Conservation (phyloP, 371 early-diverging fungal genomes). For the Nosema bombycis region DNA sequence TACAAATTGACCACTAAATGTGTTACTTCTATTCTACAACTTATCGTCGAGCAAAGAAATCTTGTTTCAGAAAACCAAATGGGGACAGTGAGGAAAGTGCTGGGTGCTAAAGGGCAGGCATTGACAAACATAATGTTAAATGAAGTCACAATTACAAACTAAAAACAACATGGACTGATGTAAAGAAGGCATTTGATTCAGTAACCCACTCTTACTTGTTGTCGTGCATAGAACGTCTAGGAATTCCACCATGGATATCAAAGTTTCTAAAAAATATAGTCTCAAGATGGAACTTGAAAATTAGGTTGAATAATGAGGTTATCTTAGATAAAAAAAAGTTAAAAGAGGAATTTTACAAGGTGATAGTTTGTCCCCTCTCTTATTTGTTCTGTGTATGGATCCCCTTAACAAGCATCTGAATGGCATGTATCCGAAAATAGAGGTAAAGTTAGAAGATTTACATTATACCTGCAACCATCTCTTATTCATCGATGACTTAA, state of each 20-base stretch:
- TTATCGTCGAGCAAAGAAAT: not conserved
- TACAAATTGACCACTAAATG: not conserved
- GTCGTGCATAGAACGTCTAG: not conserved
- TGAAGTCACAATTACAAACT: not conserved
- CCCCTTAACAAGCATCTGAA: not conserved
- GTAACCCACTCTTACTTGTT: not conserved
- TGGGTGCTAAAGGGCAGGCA: not conserved
- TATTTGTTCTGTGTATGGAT: slow-evolving; percentile 1
- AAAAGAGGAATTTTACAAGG: slow-evolving; percentile 1
- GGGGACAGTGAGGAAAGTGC: not conserved
- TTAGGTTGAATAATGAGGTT: not conserved
- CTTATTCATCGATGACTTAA: not conserved
- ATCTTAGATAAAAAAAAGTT: not conserved
- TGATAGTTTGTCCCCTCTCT: not conserved
- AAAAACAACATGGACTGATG: slow-evolving; percentile 6
- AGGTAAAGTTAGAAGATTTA: not conserved
- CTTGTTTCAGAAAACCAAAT: not conserved
- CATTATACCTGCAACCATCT: not conserved
- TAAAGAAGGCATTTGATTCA: slow-evolving; percentile 4
- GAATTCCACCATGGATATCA: not conserved
- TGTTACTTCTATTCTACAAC: not conserved
- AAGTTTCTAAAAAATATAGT: not conserved
- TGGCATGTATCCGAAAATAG: not conserved
- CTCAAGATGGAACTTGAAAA: not conserved
- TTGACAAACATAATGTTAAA: not conserved